A percentile compares a stretch with the other conserved stretches of the same genome.
Conservation (phyloP, 192 early-diverging fungal genomes). For the Rhizophagus clarus region DNA sequence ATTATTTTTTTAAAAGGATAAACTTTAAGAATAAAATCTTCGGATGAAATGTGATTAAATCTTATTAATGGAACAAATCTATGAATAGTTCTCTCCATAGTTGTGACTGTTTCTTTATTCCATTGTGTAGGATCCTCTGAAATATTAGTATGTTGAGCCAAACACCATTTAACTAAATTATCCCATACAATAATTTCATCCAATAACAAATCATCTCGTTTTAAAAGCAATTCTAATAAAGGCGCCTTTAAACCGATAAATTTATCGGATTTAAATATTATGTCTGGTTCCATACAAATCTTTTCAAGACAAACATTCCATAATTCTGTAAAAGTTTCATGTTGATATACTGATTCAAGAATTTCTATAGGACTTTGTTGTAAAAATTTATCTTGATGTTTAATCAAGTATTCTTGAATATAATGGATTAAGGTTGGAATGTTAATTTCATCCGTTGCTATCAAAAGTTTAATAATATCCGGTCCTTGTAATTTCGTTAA, state of each 20-base stretch:
- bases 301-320: neutral
- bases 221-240: neutral
- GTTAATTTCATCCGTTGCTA: neutral
- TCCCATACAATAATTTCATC: neutral
- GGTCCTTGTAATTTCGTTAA: too few relatives aligned
- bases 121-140: neutral
- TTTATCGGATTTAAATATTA: neutral
- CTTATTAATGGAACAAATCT: too few relatives aligned
- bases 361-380: neutral
- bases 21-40: too few relatives aligned
- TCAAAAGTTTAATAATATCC: too few relatives aligned
- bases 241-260: neutral
- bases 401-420: too few relatives aligned
- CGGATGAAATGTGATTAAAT: too few relatives aligned
- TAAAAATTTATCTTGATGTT: too few relatives aligned
- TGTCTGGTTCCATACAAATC: neutral
- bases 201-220: neutral
- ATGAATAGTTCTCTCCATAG: neutral
- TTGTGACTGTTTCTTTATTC: neutral
- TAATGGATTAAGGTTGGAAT: neutral
- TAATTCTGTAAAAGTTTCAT: too few relatives aligned
- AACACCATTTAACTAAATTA: too few relatives aligned
- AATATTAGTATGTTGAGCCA: too few relatives aligned
- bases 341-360: too few relatives aligned
- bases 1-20: neutral